Conservation (phyloP, 164 flowering plant species). For the Chimonanthus salicifolius region DNA sequence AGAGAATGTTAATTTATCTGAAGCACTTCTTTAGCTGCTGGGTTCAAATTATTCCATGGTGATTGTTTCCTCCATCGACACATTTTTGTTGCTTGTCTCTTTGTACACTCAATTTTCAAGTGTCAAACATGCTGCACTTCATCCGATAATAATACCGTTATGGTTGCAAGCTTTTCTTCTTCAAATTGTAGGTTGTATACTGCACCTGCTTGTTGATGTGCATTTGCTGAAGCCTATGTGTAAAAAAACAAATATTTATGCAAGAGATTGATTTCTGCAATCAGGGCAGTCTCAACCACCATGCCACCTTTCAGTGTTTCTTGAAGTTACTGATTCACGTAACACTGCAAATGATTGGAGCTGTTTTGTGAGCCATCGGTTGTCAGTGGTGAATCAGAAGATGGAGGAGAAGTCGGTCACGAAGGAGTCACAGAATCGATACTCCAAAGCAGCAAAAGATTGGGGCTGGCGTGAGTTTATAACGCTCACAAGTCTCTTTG, state of each 20-base stretch:
- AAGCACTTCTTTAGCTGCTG: not conserved
- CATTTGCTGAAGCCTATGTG: not conserved
- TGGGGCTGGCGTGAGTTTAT: constrained; percentile 99
- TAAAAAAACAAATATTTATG: constrained; percentile 2
- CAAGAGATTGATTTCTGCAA: constrained; percentile 9
- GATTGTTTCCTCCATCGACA: not conserved
- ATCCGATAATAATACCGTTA: not conserved
- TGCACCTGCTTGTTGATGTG: not conserved
- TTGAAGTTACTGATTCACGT: constrained; percentile 94
- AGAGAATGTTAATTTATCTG: too few species aligned
- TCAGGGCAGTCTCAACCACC: constrained; percentile 99
- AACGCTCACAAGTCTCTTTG: constrained; percentile 93
- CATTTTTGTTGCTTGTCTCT: not conserved
- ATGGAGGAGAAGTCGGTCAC: constrained; percentile 90
- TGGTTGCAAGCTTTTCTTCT: not conserved
- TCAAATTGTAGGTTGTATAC: not conserved
- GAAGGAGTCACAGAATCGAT: constrained; percentile 95
- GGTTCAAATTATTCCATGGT: too few species aligned
- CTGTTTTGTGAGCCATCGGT: constrained; percentile 95
- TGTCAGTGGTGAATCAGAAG: constrained; percentile 93
- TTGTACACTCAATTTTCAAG: not conserved
- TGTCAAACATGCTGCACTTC: not conserved
- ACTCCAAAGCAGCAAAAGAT: constrained; percentile 96
- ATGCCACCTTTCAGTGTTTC: constrained; percentile 96
- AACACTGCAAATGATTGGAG: constrained; percentile 92